Base-by-base conservation (phyloP, 1,139 yeast species). In the Blastobotrys illinoisensis region DNA sequence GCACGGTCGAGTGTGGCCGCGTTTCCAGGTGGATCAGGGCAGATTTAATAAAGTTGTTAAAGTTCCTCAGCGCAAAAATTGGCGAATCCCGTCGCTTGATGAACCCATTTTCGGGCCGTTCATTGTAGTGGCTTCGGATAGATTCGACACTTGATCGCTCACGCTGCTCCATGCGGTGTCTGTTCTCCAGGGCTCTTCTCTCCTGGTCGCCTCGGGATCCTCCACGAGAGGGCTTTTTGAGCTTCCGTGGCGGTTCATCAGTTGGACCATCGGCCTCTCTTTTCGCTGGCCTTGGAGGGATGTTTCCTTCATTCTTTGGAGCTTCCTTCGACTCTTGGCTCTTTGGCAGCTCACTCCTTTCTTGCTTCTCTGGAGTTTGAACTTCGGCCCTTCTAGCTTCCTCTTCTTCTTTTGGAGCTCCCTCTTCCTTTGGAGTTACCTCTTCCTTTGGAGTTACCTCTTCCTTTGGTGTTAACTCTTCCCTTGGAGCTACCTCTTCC, bases 31-130 rank as follows among this genome's bases (percentile, higher is more conserved):
- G 85, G 54, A 93, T 81, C n/a, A 93, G 73, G 63, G 90, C 87
- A 64, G 88, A 87, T 69, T 93, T 93, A 66, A 93, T 86, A 60
- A 93, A 88, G 67, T 93, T 95, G 70, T 93, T 95, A 77, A 90
- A 95, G 62, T 87, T 86, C 58, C 97, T 77, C 58, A 95, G 75
- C 65, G 87, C 86, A 70, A 87, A 85, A 65, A 93, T 93, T 5
- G 95, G 95, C 0, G 97, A 89, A 46, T 81, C 77, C 28, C 84
- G 77, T 60, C 99, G 78, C 23, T 81, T 83, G 54, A 80, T 81
- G 40, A 74, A 73, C 59, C 84, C 82, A 1, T 93, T 80, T 60
- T 82, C 81, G 0, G 97, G 87, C 64, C 96, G 79, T 62, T 87
- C 86, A 70, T 93, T 93, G 68, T 93, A 93, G 70, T 90, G 97